A percentile compares a stretch with the other conserved stretches of the same genome.
Evolutionary conservation across 2,329 filamentous ascomycete genomes (phyloP).

Genomic region (Cladophialophora chaetospira): DNA sequence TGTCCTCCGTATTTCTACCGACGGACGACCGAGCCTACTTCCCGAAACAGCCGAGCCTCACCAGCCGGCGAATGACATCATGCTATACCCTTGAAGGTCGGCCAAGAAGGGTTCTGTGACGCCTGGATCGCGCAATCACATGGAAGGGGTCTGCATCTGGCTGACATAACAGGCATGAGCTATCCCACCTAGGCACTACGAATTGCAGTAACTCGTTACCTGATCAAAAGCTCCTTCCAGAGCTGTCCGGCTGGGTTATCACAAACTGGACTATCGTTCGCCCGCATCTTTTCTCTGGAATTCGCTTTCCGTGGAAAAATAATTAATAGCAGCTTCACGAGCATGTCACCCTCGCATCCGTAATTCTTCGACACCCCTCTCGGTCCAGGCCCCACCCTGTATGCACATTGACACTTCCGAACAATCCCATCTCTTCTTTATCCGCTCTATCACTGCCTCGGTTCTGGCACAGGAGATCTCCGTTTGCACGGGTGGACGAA

Average conservation of each 20-base stretch:
- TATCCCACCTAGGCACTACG: background rate
- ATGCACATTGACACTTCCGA: background rate
- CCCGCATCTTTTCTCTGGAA: background rate
- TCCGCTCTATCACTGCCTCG: background rate
- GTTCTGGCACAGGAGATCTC: no score
- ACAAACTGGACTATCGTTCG: background rate
- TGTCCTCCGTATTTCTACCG: background rate
- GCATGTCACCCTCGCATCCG: background rate
- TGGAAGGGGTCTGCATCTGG: conserved; percentile 3
- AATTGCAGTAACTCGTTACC: background rate
- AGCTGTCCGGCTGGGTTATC: background rate
- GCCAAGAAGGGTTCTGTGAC: no score
- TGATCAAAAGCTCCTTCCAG: conserved; percentile 2
- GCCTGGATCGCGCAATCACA: conserved; percentile 8
- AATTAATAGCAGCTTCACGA: background rate
- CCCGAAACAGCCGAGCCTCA: background rate
- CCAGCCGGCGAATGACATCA: background rate
- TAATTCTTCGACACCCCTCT: background rate
- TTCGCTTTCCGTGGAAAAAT: background rate
- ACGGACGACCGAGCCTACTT: background rate
- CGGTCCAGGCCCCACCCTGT: background rate
- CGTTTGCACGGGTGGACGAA: background rate
- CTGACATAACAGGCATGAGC: conserved; percentile 10
- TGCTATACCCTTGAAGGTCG: no score
- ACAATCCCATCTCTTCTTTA: background rate